phyloP scores from a whole-genome alignment of 768 basidiomycete genomes.

The Lactarius hengduanensis region DNA sequence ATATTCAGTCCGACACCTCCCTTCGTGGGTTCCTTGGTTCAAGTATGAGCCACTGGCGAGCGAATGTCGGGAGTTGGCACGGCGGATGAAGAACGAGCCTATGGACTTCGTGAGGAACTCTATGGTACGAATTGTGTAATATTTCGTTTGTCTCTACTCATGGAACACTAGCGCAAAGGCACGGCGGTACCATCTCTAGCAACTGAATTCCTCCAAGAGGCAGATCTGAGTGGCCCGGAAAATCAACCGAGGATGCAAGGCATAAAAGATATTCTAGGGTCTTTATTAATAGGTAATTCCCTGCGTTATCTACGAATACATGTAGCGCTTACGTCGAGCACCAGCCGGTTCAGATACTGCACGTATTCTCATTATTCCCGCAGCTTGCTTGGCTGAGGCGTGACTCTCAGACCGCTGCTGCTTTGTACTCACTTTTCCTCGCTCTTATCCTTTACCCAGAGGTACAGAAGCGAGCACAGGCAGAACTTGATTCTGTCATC shows the following conservation, averaged over 20 bases:
- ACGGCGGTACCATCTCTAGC: not conserved
- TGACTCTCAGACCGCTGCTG: constrained; percentile 6
- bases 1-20: constrained; percentile 3
- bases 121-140: not conserved
- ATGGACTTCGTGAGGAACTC: not conserved
- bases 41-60: constrained; percentile 7
- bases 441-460: constrained; percentile 33
- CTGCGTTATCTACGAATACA: not conserved
- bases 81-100: constrained; percentile 1
- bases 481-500: constrained; percentile 32
- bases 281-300: too few relatives aligned
- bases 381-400: not conserved
- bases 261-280: too few relatives aligned
- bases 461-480: constrained; percentile 29
- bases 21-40: constrained; percentile 6
- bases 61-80: not conserved
- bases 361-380: not conserved
- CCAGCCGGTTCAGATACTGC: not conserved
- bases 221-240: not conserved
- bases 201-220: not conserved
- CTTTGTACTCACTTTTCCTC: constrained; percentile 32
- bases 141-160: not conserved
- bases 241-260: too few relatives aligned
- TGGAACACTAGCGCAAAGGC: not conserved
- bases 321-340: not conserved